Evolutionary conservation across 257 asterid genomes (phyloP).

Genomic region (Nicotiana sylvestris): DNA sequence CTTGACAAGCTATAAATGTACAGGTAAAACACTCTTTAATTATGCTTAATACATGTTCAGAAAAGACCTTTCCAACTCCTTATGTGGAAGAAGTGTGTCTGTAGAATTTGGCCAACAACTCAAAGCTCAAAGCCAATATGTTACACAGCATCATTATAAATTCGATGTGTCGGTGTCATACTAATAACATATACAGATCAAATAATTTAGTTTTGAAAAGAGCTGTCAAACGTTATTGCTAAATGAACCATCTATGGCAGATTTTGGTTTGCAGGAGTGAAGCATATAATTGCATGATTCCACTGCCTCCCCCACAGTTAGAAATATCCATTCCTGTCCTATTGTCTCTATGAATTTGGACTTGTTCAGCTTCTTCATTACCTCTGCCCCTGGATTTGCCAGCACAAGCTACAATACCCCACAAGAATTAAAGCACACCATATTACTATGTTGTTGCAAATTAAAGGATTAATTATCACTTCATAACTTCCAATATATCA

Average conservation of each 20-base stretch:
- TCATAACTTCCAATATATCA: background rate
- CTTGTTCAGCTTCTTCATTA: slow-evolving; percentile 86
- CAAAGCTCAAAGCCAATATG: background rate
- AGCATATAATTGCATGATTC: slow-evolving; percentile 80
- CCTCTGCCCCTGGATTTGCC: slow-evolving; percentile 82
- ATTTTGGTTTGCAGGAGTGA: slow-evolving; percentile 47
- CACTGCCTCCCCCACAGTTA: slow-evolving; percentile 90
- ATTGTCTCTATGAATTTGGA: slow-evolving; percentile 62
- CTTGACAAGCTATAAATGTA: background rate
- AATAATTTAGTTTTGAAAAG: background rate
- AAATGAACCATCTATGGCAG: slow-evolving; percentile 29
- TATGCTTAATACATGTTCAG: background rate
- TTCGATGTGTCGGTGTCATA: background rate
- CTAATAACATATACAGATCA: background rate
- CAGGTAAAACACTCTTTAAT: background rate
- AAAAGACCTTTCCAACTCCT: background rate
- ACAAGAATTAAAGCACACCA: background rate
- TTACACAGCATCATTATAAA: background rate
- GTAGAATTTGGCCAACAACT: background rate
- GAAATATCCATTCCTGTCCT: slow-evolving; percentile 81
- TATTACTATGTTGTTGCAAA: background rate
- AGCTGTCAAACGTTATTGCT: slow-evolving; percentile 45
- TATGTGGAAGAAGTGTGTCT: background rate
- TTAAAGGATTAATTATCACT: background rate
- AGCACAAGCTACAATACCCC: slow-evolving; percentile 48